Base-by-base conservation (phyloP, 2,329 filamentous ascomycete genomes). In the Rhytidhysteron rufulum region DNA sequence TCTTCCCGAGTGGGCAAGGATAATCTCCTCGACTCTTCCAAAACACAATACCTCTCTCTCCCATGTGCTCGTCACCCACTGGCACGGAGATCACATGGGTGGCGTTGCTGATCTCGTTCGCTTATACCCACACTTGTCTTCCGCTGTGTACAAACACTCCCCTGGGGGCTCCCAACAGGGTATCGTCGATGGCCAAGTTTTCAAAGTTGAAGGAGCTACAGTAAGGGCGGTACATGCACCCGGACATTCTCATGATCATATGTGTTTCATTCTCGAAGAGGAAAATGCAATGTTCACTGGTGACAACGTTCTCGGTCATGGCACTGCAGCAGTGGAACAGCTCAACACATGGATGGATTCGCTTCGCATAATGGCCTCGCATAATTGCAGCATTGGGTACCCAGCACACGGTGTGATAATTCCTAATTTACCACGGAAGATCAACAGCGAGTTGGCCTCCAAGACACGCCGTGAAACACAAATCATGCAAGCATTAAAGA, bases 331-430 rank as follows among this genome's bases (percentile, higher is more conserved):
- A 0, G 63, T 68, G 0, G 66, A 71, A 47, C 57, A 71, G 33
- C 52, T 73, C 0, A 53, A 57, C 4, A 42, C 43, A 2, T 73
- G 57, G 39, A 67, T 71, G 60, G 40, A 41, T 6, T 59, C 48
- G 5, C 53, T 72, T 5, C 48, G 48, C 2, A 51, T 43, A 10
- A 68, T 72, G 65, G 39, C 48, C 3, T 32, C 41, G 0, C 59
- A 67, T 2, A 48, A 54, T 7, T 74, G 70, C 42, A 24, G 9
- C 0, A 47, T 46, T 1, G 73, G 71, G 0, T 72, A 75, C 45
- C 66, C 72, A 0, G 72, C 66, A 2, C 73, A 77, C 40, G 73
- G 73, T 3, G 51, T 44, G 1, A 54, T 61, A 1, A 68, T 74
- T 25, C 11, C 33, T 1, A 49, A 73, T 41, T 49, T 73, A 4